Percentiles rank a stretch among this genome's conserved stretches.
phyloP scores from a whole-genome alignment of 345 rosid genomes.

The Eucalyptus rudis region DNA sequence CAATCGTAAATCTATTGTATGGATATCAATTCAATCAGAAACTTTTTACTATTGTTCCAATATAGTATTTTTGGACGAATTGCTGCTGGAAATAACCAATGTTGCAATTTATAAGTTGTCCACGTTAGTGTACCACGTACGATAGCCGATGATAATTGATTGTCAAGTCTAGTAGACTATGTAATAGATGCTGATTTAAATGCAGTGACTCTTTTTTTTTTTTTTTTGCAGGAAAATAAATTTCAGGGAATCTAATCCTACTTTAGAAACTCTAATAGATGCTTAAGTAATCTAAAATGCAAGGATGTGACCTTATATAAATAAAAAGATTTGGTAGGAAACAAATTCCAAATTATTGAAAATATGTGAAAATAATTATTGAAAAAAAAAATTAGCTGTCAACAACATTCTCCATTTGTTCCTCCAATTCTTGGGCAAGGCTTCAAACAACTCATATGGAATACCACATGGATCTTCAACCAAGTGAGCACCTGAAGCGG shows the following conservation, averaged over 20 bases:
- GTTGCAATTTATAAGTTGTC: background rate
- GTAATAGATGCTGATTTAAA: background rate
- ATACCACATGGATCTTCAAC: background rate
- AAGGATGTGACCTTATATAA: background rate
- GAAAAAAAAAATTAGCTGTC: background rate
- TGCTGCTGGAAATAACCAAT: accelerated
- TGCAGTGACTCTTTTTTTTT: background rate
- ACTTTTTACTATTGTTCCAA: background rate
- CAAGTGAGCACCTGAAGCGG: background rate
- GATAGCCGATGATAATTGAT: accelerated
- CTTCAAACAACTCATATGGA: background rate
- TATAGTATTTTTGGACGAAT: background rate
- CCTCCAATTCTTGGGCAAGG: background rate
- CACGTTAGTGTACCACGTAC: accelerated
- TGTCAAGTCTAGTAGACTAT: background rate
- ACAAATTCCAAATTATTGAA: background rate
- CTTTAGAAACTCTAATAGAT: background rate
- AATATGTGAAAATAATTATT: background rate
- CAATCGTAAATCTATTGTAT: accelerated
- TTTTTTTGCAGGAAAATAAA: background rate
- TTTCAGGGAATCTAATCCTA: background rate
- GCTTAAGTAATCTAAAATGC: background rate
- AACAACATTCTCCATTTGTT: background rate
- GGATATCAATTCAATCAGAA: accelerated
- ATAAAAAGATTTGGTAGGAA: background rate